Evolutionary conservation across 1,284 basidiomycete genomes (phyloP), one percentile per base, ranked within the genome.

Genomic region (Apiotrichum laibachii): DNA sequence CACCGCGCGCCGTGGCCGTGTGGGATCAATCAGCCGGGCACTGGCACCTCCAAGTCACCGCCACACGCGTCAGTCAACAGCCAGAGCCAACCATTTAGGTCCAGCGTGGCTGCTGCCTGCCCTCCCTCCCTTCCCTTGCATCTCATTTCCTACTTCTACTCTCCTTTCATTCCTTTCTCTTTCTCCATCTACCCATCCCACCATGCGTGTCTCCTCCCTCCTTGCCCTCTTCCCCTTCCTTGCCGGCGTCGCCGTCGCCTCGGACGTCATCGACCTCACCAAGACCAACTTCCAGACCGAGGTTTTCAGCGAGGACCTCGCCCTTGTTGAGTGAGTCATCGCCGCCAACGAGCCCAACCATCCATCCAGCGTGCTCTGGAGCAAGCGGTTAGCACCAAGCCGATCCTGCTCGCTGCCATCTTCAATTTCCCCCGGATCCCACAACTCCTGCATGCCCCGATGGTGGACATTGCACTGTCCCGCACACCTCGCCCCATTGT

Each of bases 181-280:
- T 16, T 31, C n/a, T 51, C 50, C 34, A 21, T 19, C 39, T 45
- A 16, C 42, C 9, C 53, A 37, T 40, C 13, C 10, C 37, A 62
- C 45, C 33, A 61, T 61, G 53, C 54, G 57, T 16, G 43, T 61
- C 43, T 55, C 60, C 7, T 54, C 69, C 34, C 62, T 69, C 13
- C 54, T 67, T 21, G 63, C 69, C 35, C 59, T 71, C 47, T 55
- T 71, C 19, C 62, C 71, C 8, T 19, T 60, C 43, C 62, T 72
- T 42, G 55, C 65, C 2, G 52, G 57, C 26, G 69, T 71, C 45
- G 57, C 71, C 13, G 70, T 71, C 42, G 72, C 72, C 26, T 69
- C 63, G n/a, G 91, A 97, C 78, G 92, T 97, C 66, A 65, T 93
- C 61, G 86, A 81, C 73, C 81, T 96, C 66, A 89, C 85, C 44